These are phyloP conservation scores for Paulownia fortunei DNA, from an alignment of 257 asterid species.

Conservation along the genomic window DNA sequence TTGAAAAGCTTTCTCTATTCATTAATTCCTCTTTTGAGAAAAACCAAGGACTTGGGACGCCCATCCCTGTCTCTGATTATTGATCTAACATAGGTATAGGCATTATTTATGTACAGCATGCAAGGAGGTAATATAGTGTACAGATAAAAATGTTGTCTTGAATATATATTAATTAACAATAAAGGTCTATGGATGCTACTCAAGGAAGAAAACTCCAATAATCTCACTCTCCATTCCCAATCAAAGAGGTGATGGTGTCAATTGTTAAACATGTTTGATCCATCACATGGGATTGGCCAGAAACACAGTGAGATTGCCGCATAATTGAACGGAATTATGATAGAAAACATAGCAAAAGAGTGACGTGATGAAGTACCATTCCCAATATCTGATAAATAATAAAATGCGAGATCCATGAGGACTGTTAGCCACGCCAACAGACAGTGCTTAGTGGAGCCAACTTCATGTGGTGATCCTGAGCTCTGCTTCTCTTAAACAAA, in stretches of 20 bases:
- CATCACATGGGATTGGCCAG: constrained; percentile 39
- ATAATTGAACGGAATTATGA: constrained; percentile 44
- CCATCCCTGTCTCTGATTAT: constrained; percentile 34
- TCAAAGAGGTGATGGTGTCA: constrained; percentile 33
- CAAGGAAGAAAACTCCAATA: constrained; percentile 29
- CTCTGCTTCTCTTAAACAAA: constrained; percentile 44
- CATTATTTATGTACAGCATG: constrained; percentile 29
- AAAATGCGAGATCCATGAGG: constrained; percentile 22
- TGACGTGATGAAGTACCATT: constrained; percentile 42
- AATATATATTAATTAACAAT: constrained; percentile 17
- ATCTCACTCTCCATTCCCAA: constrained; percentile 42
- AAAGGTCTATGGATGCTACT: constrained; percentile 26
- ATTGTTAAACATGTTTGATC: constrained; percentile 37
- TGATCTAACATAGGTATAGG: constrained; percentile 37
- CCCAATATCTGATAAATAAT: constrained; percentile 41
- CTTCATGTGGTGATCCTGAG: constrained; percentile 35
- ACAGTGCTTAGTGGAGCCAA: constrained; percentile 43
- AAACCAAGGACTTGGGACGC: constrained; percentile 42
- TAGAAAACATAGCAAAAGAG: constrained; percentile 47
- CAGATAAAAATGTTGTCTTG: constrained; percentile 34
- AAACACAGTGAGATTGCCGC: constrained; percentile 40
- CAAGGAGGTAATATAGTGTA: constrained; percentile 27
- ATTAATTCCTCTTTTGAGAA: constrained; percentile 34
- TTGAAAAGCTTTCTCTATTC: constrained; percentile 42
- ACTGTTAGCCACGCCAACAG: constrained; percentile 31